Evolutionary conservation across 176 grass and related monocot genomes (phyloP).

Genomic region (Zoysia japonica): DNA sequence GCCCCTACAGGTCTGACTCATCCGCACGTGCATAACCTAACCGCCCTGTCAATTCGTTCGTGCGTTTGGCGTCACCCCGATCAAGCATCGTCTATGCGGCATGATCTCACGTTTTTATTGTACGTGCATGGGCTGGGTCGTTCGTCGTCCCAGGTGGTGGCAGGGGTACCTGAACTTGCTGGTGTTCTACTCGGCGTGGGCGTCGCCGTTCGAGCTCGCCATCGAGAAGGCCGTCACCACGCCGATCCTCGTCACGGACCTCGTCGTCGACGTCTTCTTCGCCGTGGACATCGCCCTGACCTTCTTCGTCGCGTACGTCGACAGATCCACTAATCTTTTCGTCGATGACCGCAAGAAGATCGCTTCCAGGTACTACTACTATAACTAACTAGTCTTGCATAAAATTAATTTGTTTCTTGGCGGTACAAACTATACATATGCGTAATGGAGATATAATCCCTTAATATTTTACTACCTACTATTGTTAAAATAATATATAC

Average conservation of each 20-base stretch:
- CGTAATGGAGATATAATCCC: too few species aligned
- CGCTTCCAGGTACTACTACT: conserved; percentile 27
- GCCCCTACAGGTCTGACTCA: conserved; percentile 8
- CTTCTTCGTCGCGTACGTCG: conserved; percentile 70
- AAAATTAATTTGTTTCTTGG: too few species aligned
- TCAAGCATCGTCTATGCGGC: neutral
- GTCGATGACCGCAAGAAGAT: conserved; percentile 58
- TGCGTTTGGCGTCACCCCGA: neutral
- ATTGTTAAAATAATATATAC: too few species aligned
- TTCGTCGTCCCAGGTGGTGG: conserved; percentile 46
- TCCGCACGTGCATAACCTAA: too few species aligned
- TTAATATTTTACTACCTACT: too few species aligned
- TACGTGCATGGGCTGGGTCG: neutral
- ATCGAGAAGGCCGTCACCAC: conserved; percentile 31
- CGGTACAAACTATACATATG: too few species aligned
- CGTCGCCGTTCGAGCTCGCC: conserved; percentile 58
- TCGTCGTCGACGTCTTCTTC: conserved; percentile 66
- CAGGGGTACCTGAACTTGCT: conserved; percentile 51
- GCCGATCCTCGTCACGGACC: conserved; percentile 37
- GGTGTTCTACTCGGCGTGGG: conserved; percentile 66
- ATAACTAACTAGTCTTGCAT: too few species aligned
- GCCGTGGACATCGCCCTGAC: conserved; percentile 51
- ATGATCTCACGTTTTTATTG: neutral
- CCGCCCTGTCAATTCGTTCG: too few species aligned
- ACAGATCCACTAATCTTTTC: conserved; percentile 49